phyloP scores from a whole-genome alignment of 1,139 yeast genomes.

The Magnusiomyces ingens region DNA sequence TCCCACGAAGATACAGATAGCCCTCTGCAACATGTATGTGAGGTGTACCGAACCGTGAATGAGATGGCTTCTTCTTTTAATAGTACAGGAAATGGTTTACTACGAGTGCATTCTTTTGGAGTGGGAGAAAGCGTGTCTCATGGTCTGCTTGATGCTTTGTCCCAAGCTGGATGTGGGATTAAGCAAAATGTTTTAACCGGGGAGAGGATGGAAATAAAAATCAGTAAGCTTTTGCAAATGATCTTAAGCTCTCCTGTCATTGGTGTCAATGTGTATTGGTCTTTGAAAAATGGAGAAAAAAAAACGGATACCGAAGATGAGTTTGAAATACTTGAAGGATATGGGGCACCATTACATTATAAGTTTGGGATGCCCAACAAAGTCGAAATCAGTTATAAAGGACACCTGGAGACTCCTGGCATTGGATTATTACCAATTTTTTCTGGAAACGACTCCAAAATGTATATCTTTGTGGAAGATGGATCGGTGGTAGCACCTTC shows the following conservation, averaged over 20 bases:
- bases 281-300: background rate
- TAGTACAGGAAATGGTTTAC: too few relatives aligned
- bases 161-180: conserved; percentile 9
- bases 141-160: conserved; percentile 7
- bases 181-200: conserved; percentile 7
- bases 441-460: conserved; percentile 3
- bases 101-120: conserved; percentile 10
- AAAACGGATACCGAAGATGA: background rate
- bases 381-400: background rate
- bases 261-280: conserved; percentile 8
- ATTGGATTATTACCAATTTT: conserved; percentile 5
- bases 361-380: background rate
- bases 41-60: background rate
- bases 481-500: conserved; percentile 5
- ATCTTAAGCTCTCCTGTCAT: conserved; percentile 6
- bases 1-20: background rate
- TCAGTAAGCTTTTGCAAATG: conserved; percentile 6
- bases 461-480: conserved; percentile 8
- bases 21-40: background rate
- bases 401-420: conserved; percentile 1
- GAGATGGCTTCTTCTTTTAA: background rate
- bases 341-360: background rate
- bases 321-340: conserved; percentile 5
- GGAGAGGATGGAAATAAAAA: conserved; percentile 13
- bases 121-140: conserved; percentile 12